Percentiles rank a stretch among this genome's conserved stretches.
Conservation (phyloP, 2,329 filamentous ascomycete genomes). For the Fusarium multiceps region DNA sequence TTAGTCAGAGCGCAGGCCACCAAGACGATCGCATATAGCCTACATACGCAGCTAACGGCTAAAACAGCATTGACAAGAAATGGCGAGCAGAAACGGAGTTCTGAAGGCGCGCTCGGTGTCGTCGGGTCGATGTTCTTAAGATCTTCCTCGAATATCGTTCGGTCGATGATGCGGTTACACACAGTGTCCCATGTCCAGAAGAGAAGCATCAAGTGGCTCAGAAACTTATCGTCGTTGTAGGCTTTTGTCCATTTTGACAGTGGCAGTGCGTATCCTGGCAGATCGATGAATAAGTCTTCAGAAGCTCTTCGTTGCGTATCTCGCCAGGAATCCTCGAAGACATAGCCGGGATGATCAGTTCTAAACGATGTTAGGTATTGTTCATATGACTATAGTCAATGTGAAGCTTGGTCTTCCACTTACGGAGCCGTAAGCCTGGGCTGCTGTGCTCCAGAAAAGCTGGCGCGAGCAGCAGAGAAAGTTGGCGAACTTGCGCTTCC, state of each 20-base stretch:
- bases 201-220: conserved; percentile 20
- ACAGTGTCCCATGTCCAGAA: conserved; percentile 32
- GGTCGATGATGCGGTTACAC: conserved; percentile 26
- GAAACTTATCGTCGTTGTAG: conserved; percentile 15
- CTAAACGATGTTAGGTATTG: background rate
- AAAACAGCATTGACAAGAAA: conserved; percentile 36
- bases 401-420: background rate
- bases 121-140: conserved; percentile 16
- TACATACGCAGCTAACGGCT: conserved; percentile 35
- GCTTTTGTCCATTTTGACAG: conserved; percentile 30
- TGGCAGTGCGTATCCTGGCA: conserved; percentile 16
- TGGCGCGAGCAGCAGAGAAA: background rate
- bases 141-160: conserved; percentile 30
- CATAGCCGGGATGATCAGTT: background rate
- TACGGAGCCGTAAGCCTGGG: conserved; percentile 20
- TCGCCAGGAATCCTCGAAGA: conserved; percentile 16
- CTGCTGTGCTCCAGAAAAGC: background rate
- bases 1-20: background rate
- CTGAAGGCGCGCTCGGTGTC: background rate
- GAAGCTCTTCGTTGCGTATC: background rate
- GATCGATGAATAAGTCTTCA: conserved; percentile 7
- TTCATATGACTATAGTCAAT: background rate
- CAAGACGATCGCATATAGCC: background rate
- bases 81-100: conserved; percentile 29
- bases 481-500: conserved; percentile 7